phyloP scores from a whole-genome alignment of 768 basidiomycete genomes.

The Termitomyces sp. region DNA sequence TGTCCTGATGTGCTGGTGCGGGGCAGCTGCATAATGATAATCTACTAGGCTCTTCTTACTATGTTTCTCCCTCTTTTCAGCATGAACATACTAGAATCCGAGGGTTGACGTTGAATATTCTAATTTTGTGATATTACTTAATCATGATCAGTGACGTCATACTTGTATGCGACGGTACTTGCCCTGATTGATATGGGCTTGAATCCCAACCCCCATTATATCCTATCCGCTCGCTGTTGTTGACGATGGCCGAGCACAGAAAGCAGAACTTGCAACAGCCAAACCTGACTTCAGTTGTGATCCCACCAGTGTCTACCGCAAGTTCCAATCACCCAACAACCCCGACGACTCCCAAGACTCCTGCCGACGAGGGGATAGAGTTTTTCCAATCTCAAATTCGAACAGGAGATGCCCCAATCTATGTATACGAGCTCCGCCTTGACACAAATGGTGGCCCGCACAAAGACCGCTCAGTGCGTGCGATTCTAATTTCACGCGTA shows the following conservation, averaged over 20 bases:
- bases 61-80: constrained; percentile 8
- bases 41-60: constrained; percentile 11
- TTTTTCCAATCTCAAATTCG: constrained; percentile 67
- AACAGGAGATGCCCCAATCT: constrained; percentile 60
- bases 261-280: constrained; percentile 21
- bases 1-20: constrained; percentile 7
- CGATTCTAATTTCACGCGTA: neutral
- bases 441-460: constrained; percentile 90
- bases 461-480: constrained; percentile 77
- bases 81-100: constrained; percentile 1
- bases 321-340: constrained; percentile 24
- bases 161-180: neutral
- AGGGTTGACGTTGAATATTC: constrained; percentile 9
- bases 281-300: constrained; percentile 27
- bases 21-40: constrained; percentile 10
- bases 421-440: constrained; percentile 82
- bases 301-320: constrained; percentile 26
- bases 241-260: constrained; percentile 23
- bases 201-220: constrained; percentile 15
- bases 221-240: constrained; percentile 6
- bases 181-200: neutral
- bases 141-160: constrained; percentile 18
- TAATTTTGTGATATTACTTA: constrained; percentile 14
- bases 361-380: constrained; percentile 88
- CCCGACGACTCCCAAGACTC: constrained; percentile 73